phyloP scores from a whole-genome alignment of 140 eudicot species.

The Stevia rebaudiana region DNA sequence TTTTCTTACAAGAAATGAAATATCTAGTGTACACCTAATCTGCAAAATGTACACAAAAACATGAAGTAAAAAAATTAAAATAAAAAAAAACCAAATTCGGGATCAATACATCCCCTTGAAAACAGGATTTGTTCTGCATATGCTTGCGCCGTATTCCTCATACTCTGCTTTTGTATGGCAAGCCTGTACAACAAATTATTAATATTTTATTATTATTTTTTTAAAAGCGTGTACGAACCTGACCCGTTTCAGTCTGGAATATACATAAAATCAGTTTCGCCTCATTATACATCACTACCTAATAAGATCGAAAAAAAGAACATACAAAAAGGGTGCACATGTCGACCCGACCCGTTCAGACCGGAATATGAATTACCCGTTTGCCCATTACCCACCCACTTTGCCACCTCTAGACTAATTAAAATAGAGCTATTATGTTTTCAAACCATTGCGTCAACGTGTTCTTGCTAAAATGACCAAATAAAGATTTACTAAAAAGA shows the following conservation, averaged over 20 bases:
- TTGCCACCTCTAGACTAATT: not conserved
- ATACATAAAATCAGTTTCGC: not conserved
- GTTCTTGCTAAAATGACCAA: not conserved
- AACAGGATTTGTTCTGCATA: conserved; percentile 97
- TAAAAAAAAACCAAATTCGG: not conserved
- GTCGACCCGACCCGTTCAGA: not conserved
- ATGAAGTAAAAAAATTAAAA: not conserved
- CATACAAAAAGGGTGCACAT: not conserved
- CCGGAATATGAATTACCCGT: not conserved
- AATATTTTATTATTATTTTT: too few species aligned
- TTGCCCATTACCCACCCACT: not conserved
- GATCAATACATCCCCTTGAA: conserved; percentile 96
- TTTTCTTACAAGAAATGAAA: conserved; percentile 30
- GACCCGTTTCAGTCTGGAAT: too few species aligned
- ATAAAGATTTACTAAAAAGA: not conserved
- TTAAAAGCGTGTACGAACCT: too few species aligned
- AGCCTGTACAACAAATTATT: conserved; percentile 47
- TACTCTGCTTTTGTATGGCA: conserved; percentile 97
- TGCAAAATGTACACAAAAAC: conserved; percentile 30
- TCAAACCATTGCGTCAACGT: not conserved
- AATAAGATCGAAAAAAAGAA: not conserved
- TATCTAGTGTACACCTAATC: conserved; percentile 48
- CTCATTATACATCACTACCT: not conserved
- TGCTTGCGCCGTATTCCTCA: conserved; percentile 97
- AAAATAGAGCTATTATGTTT: not conserved